These are phyloP conservation scores for Saururus chinensis DNA, from an alignment of 164 flowering plant species.

Conservation along the genomic window DNA sequence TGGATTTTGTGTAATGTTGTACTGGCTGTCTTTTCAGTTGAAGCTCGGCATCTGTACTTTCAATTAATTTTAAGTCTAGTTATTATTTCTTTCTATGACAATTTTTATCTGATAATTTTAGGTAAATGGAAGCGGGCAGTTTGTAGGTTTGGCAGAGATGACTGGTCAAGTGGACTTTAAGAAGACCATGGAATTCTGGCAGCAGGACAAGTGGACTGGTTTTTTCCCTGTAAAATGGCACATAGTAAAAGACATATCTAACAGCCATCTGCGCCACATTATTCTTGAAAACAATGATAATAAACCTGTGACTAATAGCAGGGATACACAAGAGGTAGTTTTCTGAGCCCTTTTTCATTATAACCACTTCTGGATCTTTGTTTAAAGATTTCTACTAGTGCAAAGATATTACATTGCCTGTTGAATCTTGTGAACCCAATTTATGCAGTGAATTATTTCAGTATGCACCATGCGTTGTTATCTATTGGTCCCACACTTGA, in stretches of 20 bases:
- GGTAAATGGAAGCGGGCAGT: conserved; percentile 83
- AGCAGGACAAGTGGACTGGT: conserved; percentile 72
- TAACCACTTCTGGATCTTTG: too few relatives aligned
- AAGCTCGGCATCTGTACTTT: not conserved
- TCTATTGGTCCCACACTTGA: too few relatives aligned
- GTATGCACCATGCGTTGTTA: too few relatives aligned
- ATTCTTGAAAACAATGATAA: conserved; percentile 66
- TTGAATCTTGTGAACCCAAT: too few relatives aligned
- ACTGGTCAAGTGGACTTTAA: conserved; percentile 60
- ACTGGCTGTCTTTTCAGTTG: not conserved
- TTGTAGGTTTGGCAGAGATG: conserved; percentile 86
- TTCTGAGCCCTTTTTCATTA: not conserved
- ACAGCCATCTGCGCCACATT: conserved; percentile 45
- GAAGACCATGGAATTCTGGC: conserved; percentile 78
- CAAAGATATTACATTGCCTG: too few relatives aligned
- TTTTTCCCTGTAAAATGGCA: conserved; percentile 81
- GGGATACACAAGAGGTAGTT: conserved; percentile 83
- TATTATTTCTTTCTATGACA: not conserved
- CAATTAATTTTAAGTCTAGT: too few relatives aligned
- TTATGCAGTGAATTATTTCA: too few relatives aligned
- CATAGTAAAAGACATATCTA: conserved; percentile 63
- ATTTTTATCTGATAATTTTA: conserved; percentile 8
- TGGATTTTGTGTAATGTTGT: not conserved
- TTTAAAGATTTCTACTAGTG: too few relatives aligned
- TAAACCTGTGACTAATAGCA: conserved; percentile 47